Conservation (phyloP, 2,329 filamentous ascomycete species). For the Cadophora sp. region DNA sequence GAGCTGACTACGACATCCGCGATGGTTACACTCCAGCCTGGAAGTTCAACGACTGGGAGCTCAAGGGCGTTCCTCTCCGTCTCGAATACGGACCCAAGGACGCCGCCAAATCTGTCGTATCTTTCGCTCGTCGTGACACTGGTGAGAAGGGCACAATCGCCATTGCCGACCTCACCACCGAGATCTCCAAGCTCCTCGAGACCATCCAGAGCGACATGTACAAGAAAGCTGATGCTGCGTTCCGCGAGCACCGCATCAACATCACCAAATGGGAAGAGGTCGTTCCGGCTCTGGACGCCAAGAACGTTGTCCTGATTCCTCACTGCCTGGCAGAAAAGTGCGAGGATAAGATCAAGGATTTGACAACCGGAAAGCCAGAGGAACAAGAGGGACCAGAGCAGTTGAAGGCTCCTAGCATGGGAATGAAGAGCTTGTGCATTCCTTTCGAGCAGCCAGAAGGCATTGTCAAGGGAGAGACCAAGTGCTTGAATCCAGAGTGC, state of each 20-base stretch:
- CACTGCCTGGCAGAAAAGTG: constrained; percentile 84
- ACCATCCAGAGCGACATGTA: constrained; percentile 88
- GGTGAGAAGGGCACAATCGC: constrained; percentile 82
- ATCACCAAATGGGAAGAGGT: constrained; percentile 92
- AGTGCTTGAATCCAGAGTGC: constrained; percentile 92
- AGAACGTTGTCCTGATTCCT: constrained; percentile 92
- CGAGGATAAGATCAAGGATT: constrained; percentile 93
- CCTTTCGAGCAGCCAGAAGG: constrained; percentile 87
- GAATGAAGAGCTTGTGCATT: constrained; percentile 78
- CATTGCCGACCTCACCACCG: constrained; percentile 74
- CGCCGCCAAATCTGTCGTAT: constrained; percentile 82
- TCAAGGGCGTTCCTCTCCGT: constrained; percentile 92
- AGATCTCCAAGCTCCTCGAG: constrained; percentile 83
- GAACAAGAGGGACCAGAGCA: constrained; percentile 49
- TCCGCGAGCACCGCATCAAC: constrained; percentile 79
- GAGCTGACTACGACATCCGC: constrained; percentile 81
- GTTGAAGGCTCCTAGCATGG: constrained; percentile 72
- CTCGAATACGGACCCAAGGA: constrained; percentile 97
- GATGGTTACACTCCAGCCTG: constrained; percentile 92
- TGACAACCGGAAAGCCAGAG: constrained; percentile 78
- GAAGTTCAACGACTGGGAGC: constrained; percentile 99
- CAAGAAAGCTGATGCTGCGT: constrained; percentile 74
- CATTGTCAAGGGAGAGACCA: constrained; percentile 79
- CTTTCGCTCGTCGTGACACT: constrained; percentile 85
- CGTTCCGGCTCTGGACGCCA: constrained; percentile 84